These are phyloP conservation scores for Leccinum cinnamomeum DNA, from an alignment of 1,284 basidiomycete species.

Conservation along the genomic window DNA sequence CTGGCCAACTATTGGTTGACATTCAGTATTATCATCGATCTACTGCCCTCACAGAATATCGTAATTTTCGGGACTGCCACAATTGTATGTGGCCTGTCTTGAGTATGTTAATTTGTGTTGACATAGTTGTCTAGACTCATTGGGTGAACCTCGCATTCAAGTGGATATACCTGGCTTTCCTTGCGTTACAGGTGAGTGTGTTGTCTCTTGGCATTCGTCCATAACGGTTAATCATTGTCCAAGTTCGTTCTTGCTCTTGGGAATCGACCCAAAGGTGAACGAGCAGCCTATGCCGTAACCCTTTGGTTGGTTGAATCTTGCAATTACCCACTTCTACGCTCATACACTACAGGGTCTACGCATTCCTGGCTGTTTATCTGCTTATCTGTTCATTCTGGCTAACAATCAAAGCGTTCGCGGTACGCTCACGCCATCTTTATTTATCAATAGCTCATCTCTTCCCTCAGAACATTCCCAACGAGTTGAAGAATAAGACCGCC, in stretches of 20 bases:
- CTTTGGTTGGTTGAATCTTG: constrained; percentile 55
- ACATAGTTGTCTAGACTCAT: constrained; percentile 60
- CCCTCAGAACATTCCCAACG: constrained; percentile 54
- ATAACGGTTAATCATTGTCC: constrained; percentile 1
- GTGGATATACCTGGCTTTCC: constrained; percentile 87
- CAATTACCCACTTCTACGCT: constrained; percentile 9
- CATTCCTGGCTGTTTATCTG: constrained; percentile 76
- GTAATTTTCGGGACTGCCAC: constrained; percentile 67
- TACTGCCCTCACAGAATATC: constrained; percentile 68
- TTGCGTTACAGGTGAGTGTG: constrained; percentile 58
- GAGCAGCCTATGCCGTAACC: constrained; percentile 77
- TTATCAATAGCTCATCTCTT: not conserved
- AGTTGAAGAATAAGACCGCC: constrained; percentile 50
- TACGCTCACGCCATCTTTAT: constrained; percentile 34
- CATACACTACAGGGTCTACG: constrained; percentile 63
- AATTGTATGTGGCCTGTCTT: constrained; percentile 49
- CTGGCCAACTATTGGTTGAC: constrained; percentile 95
- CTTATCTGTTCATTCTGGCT: constrained; percentile 84
- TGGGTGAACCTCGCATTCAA: constrained; percentile 85
- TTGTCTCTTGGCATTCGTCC: not conserved
- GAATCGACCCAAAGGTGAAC: constrained; percentile 95
- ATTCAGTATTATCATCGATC: constrained; percentile 93
- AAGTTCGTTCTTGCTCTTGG: constrained; percentile 94
- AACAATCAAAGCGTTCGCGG: constrained; percentile 75
- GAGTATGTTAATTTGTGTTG: constrained; percentile 7